A percentile compares a stretch with the other conserved stretches of the same genome.
Conservation (phyloP, 768 basidiomycete genomes). For the Pleurotus ostreatus region DNA sequence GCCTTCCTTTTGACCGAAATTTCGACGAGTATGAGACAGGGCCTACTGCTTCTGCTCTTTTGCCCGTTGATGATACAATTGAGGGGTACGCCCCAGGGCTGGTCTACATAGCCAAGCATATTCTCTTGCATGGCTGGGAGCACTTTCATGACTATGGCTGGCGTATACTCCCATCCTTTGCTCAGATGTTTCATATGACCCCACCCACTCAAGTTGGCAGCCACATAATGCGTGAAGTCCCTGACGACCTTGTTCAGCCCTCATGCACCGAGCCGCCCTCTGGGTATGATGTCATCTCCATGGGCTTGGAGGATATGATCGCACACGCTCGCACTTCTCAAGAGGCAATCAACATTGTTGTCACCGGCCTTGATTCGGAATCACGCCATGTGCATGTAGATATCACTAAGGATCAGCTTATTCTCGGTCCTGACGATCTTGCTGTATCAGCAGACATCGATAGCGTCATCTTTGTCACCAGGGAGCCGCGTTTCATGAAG, state of each 20-base stretch:
- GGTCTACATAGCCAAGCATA: constrained; percentile 12
- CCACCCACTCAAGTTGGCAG: constrained; percentile 6
- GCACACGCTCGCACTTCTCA: not conserved
- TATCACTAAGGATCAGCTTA: constrained; percentile 2
- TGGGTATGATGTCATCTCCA: not conserved
- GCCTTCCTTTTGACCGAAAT: not conserved
- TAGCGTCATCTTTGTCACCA: constrained; percentile 13
- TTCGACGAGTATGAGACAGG: constrained; percentile 15
- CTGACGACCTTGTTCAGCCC: not conserved
- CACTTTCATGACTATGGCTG: constrained; percentile 15
- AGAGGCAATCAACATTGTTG: not conserved
- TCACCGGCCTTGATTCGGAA: constrained; percentile 11
- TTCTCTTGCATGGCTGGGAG: constrained; percentile 12
- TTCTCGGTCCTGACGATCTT: not conserved
- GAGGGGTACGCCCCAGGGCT: not conserved
- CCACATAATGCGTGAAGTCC: constrained; percentile 10
- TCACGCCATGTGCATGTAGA: constrained; percentile 8
- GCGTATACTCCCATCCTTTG: constrained; percentile 7
- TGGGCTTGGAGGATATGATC: constrained; percentile 14
- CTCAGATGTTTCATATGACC: constrained; percentile 7
- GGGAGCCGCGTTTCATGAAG: constrained; percentile 1
- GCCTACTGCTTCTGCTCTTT: constrained; percentile 8
- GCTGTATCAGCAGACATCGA: constrained; percentile 10
- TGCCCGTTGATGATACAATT: constrained; percentile 5
- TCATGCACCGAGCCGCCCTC: not conserved